Evolutionary conservation across 1,284 basidiomycete genomes (phyloP), one percentile per base, ranked within the genome.

Genomic region (Ganoderma meredithae): DNA sequence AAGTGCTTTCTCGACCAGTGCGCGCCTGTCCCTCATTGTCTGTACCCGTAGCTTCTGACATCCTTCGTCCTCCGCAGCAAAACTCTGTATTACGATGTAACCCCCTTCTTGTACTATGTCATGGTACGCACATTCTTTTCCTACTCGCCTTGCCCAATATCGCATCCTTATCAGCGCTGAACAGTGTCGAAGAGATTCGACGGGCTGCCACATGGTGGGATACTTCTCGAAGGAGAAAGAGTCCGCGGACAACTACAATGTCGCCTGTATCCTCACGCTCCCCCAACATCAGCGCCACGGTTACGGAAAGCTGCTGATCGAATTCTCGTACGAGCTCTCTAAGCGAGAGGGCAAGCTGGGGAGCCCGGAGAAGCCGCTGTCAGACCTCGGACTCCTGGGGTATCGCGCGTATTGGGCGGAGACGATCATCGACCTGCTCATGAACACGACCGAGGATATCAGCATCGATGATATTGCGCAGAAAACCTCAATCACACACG

Each of bases 141-240:
- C 27, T 47, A 59, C 27, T 60, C 65, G 25, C 43, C 33, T 31
- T 31, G 60, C 55, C 31, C 65, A 69, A 47, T 67, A 59, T 49
- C 55, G 70, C 39, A 17, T 12, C 60, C 72, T 67, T 74, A 72
- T 69, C 65, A 70, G 60, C 63, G 63, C 63, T 65, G 63, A 60
- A 47, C 74, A 94, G 93, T 87, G 92, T 65, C 90, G 93, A 77
- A 90, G 96, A 71, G 97, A 99, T 83, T 91, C 95, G 39, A 84
- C 87, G 27, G 98, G 98, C 22, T 96, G 95, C 78, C 98, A 99
- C 79, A 83, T 98, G 73, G 94, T 99, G 72, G 97, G 97, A 49
- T 99, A 99, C 83, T 99, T 99, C 80, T 98, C 96, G 41, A 99
- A 99, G 78, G 98, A 99, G 82, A 99, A 99, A 79, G 98, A 99